These are phyloP conservation scores for Aristolochia californica DNA, from an alignment of 164 flowering plant species.

Conservation along the genomic window DNA sequence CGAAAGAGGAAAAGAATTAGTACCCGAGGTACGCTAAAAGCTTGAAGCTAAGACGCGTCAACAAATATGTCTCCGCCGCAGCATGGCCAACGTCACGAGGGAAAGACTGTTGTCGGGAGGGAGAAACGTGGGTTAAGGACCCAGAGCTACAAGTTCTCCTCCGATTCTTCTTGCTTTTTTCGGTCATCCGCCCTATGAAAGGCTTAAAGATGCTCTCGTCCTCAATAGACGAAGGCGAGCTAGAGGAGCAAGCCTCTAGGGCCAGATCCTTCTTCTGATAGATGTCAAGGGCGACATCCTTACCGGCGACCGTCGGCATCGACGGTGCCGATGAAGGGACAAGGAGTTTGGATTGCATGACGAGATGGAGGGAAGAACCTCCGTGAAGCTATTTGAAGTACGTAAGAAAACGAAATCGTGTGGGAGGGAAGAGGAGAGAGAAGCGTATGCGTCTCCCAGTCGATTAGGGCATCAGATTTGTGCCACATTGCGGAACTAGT, in stretches of 20 bases:
- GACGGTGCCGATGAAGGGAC: background rate
- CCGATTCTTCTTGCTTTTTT: no score
- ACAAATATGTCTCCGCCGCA: conserved; percentile 49
- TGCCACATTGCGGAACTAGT: no score
- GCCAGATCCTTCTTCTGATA: background rate
- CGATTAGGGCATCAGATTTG: no score
- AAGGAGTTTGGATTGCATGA: conserved; percentile 1
- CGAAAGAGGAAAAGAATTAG: background rate
- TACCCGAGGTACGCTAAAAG: conserved; percentile 73
- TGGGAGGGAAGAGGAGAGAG: no score
- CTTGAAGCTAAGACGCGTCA: conserved; percentile 50
- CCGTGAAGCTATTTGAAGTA: background rate
- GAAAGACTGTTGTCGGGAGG: conserved; percentile 21
- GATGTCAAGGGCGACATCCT: conserved; percentile 1
- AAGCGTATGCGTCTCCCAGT: no score
- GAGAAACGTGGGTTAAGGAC: conserved; percentile 12
- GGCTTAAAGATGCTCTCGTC: conserved; percentile 1
- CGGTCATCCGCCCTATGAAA: no score
- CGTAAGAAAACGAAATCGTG: no score
- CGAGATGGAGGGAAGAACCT: background rate
- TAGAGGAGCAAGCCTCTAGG: background rate
- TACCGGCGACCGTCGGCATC: background rate
- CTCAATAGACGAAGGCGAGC: conserved; percentile 3
- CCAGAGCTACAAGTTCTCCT: background rate
- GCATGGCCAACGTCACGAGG: conserved; percentile 41